Evolutionary conservation across 2,329 filamentous ascomycete genomes (phyloP).

Genomic region (Sclerotinia glacialis): DNA sequence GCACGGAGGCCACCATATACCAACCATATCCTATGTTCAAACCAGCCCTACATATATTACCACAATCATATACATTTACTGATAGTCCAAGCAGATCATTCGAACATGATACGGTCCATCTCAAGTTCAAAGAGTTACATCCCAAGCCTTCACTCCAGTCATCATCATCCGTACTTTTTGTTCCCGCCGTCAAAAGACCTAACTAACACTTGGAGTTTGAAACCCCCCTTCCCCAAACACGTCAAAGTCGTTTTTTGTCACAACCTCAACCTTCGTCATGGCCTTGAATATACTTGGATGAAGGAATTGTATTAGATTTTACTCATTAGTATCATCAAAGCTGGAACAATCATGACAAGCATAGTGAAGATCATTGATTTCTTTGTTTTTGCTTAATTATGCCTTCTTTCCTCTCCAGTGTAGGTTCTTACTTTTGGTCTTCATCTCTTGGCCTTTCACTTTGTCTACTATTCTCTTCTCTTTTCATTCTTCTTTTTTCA

Average conservation of each 20-base stretch:
- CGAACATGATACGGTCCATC: conserved; percentile 12
- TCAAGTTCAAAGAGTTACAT: not conserved
- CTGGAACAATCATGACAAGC: conserved; percentile 12
- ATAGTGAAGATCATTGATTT: conserved; percentile 29
- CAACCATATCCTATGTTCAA: not conserved
- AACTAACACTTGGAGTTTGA: conserved; percentile 4
- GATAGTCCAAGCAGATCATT: not conserved
- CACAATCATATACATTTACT: not conserved
- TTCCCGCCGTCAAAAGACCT: not conserved
- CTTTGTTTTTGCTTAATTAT: conserved; percentile 31
- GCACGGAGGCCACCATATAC: not conserved
- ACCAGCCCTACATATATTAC: conserved; percentile 4
- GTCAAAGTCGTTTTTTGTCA: conserved; percentile 1
- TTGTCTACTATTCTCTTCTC: conserved; percentile 10
- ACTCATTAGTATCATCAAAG: conserved; percentile 3
- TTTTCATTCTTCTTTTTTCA: conserved; percentile 19
- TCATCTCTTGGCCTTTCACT: conserved; percentile 16
- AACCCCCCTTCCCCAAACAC: conserved; percentile 13
- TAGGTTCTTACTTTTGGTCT: conserved; percentile 18
- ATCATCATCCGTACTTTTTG: conserved; percentile 11
- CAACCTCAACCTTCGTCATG: conserved; percentile 16
- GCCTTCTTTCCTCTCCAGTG: conserved; percentile 24
- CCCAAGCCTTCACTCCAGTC: conserved; percentile 10
- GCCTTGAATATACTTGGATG: conserved; percentile 8
- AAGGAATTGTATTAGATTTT: conserved; percentile 19